Evolutionary conservation across 805 yeast genomes (phyloP).

Genomic region (Maudiozyma barnettii): DNA sequence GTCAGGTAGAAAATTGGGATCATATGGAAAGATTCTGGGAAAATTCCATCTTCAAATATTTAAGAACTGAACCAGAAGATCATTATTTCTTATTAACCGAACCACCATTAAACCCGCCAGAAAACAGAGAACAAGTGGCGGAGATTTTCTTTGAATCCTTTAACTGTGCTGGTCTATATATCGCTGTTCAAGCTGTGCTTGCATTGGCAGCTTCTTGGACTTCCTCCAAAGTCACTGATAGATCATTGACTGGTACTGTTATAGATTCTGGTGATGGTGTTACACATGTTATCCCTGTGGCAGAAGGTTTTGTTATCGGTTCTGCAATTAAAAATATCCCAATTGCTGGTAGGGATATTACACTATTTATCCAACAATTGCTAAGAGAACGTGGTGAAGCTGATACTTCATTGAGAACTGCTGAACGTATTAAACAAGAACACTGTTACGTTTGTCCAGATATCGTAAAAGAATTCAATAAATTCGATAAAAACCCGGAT

Average conservation of each 20-base stretch:
- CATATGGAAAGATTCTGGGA: slow-evolving; percentile 99
- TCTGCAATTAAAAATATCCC: slow-evolving; percentile 96
- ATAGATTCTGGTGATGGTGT: slow-evolving; percentile 99
- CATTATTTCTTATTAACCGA: slow-evolving; percentile 92
- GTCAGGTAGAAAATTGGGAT: slow-evolving; percentile 98
- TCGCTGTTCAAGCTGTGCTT: slow-evolving; percentile 97
- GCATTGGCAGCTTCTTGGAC: slow-evolving; percentile 99
- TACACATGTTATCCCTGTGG: slow-evolving; percentile 97
- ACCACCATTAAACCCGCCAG: slow-evolving; percentile 99
- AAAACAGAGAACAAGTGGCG: slow-evolving; percentile 96
- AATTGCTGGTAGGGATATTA: slow-evolving; percentile 96
- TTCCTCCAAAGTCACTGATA: slow-evolving; percentile 84
- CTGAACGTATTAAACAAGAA: slow-evolving; percentile 93
- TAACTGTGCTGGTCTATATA: slow-evolving; percentile 96
- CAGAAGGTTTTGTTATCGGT: slow-evolving; percentile 98
- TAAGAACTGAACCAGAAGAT: slow-evolving; percentile 97
- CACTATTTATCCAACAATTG: slow-evolving; percentile 83
- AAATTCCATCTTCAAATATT: slow-evolving; percentile 87
- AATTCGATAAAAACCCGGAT: slow-evolving; percentile 88
- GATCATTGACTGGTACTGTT: slow-evolving; percentile 96
- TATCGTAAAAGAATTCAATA: slow-evolving; percentile 90
- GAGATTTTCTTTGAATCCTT: slow-evolving; percentile 98
- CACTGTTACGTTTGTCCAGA: slow-evolving; percentile 97
- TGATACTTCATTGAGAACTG: slow-evolving; percentile 89
- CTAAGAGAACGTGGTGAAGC: slow-evolving; percentile 95